Evolutionary conservation across 2,329 filamentous ascomycete genomes (phyloP).

Genomic region (Fusarium sp.): DNA sequence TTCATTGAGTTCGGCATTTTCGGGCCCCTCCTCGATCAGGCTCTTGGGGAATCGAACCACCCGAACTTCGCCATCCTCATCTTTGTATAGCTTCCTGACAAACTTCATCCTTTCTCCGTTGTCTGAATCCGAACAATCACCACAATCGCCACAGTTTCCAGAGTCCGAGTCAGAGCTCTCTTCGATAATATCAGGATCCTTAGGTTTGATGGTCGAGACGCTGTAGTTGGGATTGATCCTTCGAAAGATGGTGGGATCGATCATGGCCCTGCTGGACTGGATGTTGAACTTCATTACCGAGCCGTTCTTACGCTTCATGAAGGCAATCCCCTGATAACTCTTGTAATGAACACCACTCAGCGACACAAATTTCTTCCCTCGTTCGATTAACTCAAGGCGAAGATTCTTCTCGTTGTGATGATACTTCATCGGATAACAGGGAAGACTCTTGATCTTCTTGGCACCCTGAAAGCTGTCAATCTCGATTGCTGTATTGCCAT

Average conservation of each 20-base stretch:
- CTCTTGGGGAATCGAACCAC: slow-evolving; percentile 50
- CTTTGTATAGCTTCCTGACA: slow-evolving; percentile 66
- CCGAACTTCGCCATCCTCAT: slow-evolving; percentile 57
- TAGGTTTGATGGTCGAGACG: slow-evolving; percentile 79
- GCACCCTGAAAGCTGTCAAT: slow-evolving; percentile 83
- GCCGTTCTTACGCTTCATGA: slow-evolving; percentile 81
- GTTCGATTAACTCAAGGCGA: slow-evolving; percentile 76
- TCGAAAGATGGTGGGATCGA: slow-evolving; percentile 85
- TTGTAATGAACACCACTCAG: slow-evolving; percentile 88
- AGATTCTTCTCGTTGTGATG: slow-evolving; percentile 79
- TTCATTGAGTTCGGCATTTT: slow-evolving; percentile 68
- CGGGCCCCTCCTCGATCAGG: slow-evolving; percentile 50
- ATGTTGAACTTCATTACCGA: slow-evolving; percentile 80
- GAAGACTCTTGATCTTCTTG: slow-evolving; percentile 83
- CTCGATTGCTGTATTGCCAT: slow-evolving; percentile 77
- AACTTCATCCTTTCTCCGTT: slow-evolving; percentile 59
- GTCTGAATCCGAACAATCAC: slow-evolving; percentile 58
- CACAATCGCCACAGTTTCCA: slow-evolving; percentile 56
- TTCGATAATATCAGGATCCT: slow-evolving; percentile 73
- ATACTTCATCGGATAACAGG: slow-evolving; percentile 83
- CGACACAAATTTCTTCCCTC: slow-evolving; percentile 85
- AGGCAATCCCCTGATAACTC: slow-evolving; percentile 85
- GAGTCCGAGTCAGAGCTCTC: slow-evolving; percentile 60
- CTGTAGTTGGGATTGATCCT: slow-evolving; percentile 89
- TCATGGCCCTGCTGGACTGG: slow-evolving; percentile 88